phyloP scores from a whole-genome alignment of 352 stramenopile species.

The Pythium diclinum region DNA sequence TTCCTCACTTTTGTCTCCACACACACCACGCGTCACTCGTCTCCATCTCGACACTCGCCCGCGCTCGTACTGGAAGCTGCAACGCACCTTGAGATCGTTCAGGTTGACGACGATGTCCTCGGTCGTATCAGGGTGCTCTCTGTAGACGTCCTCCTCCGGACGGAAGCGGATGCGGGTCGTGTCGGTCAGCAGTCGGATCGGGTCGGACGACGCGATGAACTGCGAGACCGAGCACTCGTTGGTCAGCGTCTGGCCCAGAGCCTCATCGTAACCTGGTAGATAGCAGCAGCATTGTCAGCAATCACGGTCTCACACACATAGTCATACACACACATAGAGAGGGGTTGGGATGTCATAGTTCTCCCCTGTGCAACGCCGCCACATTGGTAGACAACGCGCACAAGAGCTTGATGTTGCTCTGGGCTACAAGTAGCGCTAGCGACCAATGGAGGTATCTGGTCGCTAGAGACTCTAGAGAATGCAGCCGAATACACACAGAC shows the following conservation, averaged over 20 bases:
- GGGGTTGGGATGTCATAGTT: conserved; percentile 75
- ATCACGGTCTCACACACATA: conserved; percentile 18
- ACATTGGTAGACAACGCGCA: conserved; percentile 38
- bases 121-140: conserved; percentile 69
- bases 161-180: conserved; percentile 93
- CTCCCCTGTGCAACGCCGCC: conserved; percentile 34
- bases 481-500: conserved; percentile 42
- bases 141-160: conserved; percentile 76
- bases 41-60: neutral
- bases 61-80: neutral
- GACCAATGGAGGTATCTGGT: conserved; percentile 59
- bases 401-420: conserved; percentile 87
- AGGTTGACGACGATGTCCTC: conserved; percentile 79
- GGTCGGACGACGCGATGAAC: conserved; percentile 88
- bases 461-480: conserved; percentile 91
- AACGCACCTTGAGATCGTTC: conserved; percentile 91
- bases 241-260: conserved; percentile 78
- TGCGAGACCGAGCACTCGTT: conserved; percentile 84
- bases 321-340: neutral
- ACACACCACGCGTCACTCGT: neutral
- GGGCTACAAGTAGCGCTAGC: conserved; percentile 88
- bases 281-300: neutral
- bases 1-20: conserved; percentile 57
- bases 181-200: conserved; percentile 95
- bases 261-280: conserved; percentile 90